Percentiles rank a stretch among this genome's conserved stretches.
phyloP scores from a whole-genome alignment of 768 basidiomycete species.

The Russula griseocarnosa region DNA sequence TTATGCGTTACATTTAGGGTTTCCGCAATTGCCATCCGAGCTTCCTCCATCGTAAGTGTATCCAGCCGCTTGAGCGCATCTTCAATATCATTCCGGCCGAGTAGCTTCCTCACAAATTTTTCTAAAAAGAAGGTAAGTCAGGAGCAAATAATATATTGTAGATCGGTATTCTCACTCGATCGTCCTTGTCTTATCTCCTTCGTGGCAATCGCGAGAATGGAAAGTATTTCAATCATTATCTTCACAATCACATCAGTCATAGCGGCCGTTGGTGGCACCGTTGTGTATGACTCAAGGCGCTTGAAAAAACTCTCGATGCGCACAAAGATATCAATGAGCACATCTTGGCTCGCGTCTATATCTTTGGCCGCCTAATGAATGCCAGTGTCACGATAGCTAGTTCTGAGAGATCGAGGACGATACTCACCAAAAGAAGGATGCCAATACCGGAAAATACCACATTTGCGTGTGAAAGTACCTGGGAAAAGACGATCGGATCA shows the following conservation, averaged over 20 bases:
- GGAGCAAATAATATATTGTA: too few species aligned
- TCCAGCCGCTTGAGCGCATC: neutral
- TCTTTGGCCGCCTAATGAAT: too few species aligned
- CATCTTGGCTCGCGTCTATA: too few species aligned
- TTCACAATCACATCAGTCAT: slow-evolving; percentile 4
- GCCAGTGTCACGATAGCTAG: too few species aligned
- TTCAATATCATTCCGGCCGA: slow-evolving; percentile 8
- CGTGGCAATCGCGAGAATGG: slow-evolving; percentile 4
- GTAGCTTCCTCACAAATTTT: neutral
- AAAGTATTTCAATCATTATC: slow-evolving; percentile 11
- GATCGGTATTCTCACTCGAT: neutral
- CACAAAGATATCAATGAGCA: too few species aligned
- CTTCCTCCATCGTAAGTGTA: slow-evolving; percentile 5
- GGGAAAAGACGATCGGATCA: too few species aligned
- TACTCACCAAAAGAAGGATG: too few species aligned
- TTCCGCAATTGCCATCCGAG: slow-evolving; percentile 1
- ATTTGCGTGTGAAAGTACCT: too few species aligned
- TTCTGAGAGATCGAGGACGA: too few species aligned
- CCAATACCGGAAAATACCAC: too few species aligned
- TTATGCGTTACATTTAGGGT: neutral
- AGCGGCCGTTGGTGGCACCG: neutral
- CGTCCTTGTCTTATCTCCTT: neutral
- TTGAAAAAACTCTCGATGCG: too few species aligned
- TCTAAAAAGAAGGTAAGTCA: neutral
- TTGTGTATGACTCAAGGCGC: too few species aligned